A percentile compares a stretch with the other conserved stretches of the same genome.
Conservation (phyloP, 495 filamentous ascomycete species). For the Rostrohypoxylon terebratum region DNA sequence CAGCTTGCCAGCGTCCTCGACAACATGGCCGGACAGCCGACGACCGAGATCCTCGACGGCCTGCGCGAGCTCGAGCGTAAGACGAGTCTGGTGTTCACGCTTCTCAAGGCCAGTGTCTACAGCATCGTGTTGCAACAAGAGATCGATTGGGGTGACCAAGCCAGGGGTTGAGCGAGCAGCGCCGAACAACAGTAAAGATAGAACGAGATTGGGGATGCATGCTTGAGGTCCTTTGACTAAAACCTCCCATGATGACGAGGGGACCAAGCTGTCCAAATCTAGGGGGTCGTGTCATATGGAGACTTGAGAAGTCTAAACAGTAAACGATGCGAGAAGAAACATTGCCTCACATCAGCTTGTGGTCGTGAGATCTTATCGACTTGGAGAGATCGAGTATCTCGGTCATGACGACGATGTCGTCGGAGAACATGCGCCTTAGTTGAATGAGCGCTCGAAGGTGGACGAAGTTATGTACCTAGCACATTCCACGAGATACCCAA, state of each 20-base stretch:
- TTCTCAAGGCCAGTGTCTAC: slow-evolving; percentile 97
- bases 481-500: slow-evolving; percentile 34
- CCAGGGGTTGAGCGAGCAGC: slow-evolving; percentile 21
- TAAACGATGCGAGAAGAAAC: not conserved
- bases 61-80: slow-evolving; percentile 90
- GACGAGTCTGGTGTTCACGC: slow-evolving; percentile 90
- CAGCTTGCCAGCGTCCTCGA: slow-evolving; percentile 73
- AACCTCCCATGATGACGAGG: not conserved
- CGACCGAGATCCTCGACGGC: slow-evolving; percentile 82
- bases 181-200: not conserved
- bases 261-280: not conserved
- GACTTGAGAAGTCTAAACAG: not conserved
- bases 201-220: not conserved
- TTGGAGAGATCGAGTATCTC: not conserved
- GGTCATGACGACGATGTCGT: not conserved
- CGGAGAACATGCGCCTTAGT: not conserved
- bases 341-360: not conserved
- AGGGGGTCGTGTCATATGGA: not conserved
- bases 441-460: not conserved
- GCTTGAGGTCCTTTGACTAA: not conserved
- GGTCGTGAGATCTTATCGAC: not conserved
- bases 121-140: slow-evolving; percentile 98
- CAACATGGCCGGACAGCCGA: slow-evolving; percentile 70
- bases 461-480: not conserved
- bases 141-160: slow-evolving; percentile 75